Conservation (phyloP, 495 filamentous ascomycete genomes). For the Trichoderma asperelloides region DNA sequence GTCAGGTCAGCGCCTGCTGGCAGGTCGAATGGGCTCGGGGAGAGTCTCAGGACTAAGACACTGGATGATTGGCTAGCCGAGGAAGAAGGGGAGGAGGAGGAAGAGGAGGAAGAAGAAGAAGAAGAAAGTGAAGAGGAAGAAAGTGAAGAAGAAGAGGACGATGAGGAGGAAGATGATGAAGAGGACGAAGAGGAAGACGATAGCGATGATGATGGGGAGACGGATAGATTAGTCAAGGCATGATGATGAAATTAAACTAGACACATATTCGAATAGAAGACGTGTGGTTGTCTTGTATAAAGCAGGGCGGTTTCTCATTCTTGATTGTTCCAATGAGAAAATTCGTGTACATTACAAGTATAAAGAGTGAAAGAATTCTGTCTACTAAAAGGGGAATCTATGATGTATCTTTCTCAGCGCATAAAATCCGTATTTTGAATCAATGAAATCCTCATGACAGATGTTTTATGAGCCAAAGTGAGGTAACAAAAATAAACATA, state of each 20-base stretch:
- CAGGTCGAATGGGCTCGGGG: constrained; percentile 24
- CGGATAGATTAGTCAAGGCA: constrained; percentile 36
- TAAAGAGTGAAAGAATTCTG: not conserved
- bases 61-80: constrained; percentile 87
- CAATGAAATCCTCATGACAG: not conserved
- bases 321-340: too few species aligned
- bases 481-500: not conserved
- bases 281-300: not conserved
- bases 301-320: too few species aligned
- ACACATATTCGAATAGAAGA: not conserved
- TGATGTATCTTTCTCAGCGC: not conserved
- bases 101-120: constrained; percentile 13
- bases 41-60: constrained; percentile 51
- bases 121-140: constrained; percentile 29
- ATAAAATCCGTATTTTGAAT: not conserved
- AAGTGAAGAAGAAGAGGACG: constrained; percentile 38
- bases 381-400: not conserved
- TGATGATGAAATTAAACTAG: not conserved
- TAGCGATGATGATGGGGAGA: constrained; percentile 32
- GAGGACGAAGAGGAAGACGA: constrained; percentile 6
- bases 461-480: not conserved
- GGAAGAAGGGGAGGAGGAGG: constrained; percentile 40
- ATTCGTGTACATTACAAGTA: not conserved
- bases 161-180: constrained; percentile 45
- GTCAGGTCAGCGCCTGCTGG: constrained; percentile 42